Percentiles rank a stretch among this genome's conserved stretches.
Evolutionary conservation across 108 stramenopile genomes (phyloP).

Genomic region (Stephanodiscus minutulus): DNA sequence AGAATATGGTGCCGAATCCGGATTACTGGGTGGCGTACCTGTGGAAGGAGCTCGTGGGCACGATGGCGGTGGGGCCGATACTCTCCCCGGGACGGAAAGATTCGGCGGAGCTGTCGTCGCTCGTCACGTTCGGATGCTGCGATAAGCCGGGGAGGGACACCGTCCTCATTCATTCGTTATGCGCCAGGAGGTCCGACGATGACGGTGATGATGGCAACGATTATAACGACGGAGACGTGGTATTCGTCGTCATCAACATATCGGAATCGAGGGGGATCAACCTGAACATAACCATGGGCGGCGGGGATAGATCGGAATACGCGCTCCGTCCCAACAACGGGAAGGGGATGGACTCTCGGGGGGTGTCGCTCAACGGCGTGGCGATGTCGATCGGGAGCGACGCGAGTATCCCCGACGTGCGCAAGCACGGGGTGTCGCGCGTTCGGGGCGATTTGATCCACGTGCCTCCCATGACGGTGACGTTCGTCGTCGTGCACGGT

Average conservation of each 20-base stretch:
- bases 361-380: slow-evolving; percentile 16
- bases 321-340: slow-evolving; percentile 9
- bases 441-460: background rate
- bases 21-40: slow-evolving; percentile 47
- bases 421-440: background rate
- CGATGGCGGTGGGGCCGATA: slow-evolving; percentile 31
- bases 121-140: slow-evolving; percentile 38
- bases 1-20: slow-evolving; percentile 29
- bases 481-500: slow-evolving; percentile 32
- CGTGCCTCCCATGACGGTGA: slow-evolving; percentile 29
- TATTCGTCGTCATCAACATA: slow-evolving; percentile 44
- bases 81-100: slow-evolving; percentile 19
- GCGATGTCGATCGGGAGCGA: slow-evolving; percentile 7
- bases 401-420: slow-evolving; percentile 11
- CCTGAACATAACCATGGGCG: slow-evolving; percentile 31
- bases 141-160: slow-evolving; percentile 24
- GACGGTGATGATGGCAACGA: no score
- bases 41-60: slow-evolving; percentile 38
- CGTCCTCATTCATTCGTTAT: slow-evolving; percentile 38
- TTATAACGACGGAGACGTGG: slow-evolving; percentile 27
- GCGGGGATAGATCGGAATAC: slow-evolving; percentile 19
- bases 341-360: slow-evolving; percentile 8
- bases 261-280: slow-evolving; percentile 13
- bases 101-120: slow-evolving; percentile 9
- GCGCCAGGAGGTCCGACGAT: slow-evolving; percentile 28